Conservation (phyloP, 257 asterid species). For the Rubia yunnanensis region DNA sequence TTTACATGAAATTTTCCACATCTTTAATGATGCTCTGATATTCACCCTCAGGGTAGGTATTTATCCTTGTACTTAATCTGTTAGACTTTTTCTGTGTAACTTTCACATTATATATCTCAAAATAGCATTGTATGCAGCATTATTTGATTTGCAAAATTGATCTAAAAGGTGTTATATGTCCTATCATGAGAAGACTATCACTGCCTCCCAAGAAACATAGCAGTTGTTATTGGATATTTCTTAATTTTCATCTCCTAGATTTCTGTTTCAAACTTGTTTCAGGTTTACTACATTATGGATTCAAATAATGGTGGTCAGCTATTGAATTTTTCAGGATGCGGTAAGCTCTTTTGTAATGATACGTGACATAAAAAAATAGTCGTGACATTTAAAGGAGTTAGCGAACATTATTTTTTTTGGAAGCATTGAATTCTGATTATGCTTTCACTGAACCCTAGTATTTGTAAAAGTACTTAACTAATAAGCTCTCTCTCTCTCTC, state of each 20-base stretch:
- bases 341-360: conserved; percentile 31
- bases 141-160: not conserved
- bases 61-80: not conserved
- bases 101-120: not conserved
- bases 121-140: not conserved
- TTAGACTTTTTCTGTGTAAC: not conserved
- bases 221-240: not conserved
- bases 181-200: not conserved
- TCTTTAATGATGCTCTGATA: not conserved
- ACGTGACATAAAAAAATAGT: not conserved
- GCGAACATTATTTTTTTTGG: not conserved
- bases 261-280: conserved; percentile 20
- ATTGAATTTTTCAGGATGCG: conserved; percentile 94
- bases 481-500: not conserved
- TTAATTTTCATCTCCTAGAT: not conserved
- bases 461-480: too few species aligned
- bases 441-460: not conserved
- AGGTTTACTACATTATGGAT: conserved; percentile 93
- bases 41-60: not conserved
- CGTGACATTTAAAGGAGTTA: not conserved
- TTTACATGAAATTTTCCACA: not conserved
- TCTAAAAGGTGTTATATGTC: not conserved
- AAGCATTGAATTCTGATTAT: not conserved
- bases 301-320: conserved; percentile 55
- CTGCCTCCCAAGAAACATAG: not conserved